Evolutionary conservation across 176 grass and related monocot genomes (phyloP), one percentile per base, ranked within the genome.

Genomic region (Ensete glaucum): DNA sequence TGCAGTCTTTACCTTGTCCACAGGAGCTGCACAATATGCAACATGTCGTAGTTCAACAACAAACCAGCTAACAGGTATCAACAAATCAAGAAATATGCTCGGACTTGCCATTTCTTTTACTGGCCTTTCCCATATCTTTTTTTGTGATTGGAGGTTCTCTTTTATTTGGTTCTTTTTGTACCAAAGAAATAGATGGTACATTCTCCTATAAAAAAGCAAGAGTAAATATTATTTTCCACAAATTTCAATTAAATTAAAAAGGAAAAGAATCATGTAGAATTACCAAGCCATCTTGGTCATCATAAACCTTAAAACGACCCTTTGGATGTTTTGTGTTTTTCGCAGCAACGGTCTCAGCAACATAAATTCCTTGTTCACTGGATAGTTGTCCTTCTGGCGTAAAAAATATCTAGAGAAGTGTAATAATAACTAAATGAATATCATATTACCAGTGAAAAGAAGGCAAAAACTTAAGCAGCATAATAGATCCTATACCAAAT

Each of bases 311-410:
- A 67, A 93, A 97, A 85, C 90, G 87, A 11, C 94, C 94, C 80
- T 98, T 93, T 7, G 90, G 85, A 77, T 90, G 90, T 84, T 86
- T 92, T 70, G 82, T 88, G 67, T 93, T 98, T 85, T 89, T 98
- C 19, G 80, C 78, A 82, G 76, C 67, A 75, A 98, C 82, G 64
- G 90, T 76, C 84, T 91, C 94, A 9, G 94, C 90, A 57, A 98
- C 77, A 83, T 98, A 98, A 82, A 98, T 62, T 71, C 94, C 94
- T 89, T 93, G 90, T 64, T 98, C 94, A 11, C 74, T 83, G 69
- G 88, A 93, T 54, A 98, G 66, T 78, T 91, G 82, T 25, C 90
- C 90, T 85, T 98, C 94, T 73, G 88, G 84, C 71, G 90, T 91
- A 83, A 85, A 93, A 78, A 93, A 91, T 79, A 98, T 89, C 94